A percentile compares a stretch with the other conserved stretches of the same genome.
Evolutionary conservation across 164 flowering plant genomes (phyloP).

Genomic region (Vitis rotundifolia): DNA sequence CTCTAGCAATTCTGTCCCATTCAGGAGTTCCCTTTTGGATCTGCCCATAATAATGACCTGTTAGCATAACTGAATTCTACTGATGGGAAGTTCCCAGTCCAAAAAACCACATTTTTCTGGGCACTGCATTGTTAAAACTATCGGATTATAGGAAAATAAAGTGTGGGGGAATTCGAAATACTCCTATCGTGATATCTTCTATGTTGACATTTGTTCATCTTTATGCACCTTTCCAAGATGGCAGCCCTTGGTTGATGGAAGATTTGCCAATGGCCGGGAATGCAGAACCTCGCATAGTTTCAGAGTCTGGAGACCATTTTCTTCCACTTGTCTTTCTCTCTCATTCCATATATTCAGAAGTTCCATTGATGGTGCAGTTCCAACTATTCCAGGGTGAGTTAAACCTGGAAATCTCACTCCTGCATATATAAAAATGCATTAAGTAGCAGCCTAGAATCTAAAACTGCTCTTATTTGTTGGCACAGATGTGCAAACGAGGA

Average conservation of each 20-base stretch:
- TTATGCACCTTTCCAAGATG: slow-evolving; percentile 70
- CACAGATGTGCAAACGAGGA: too few species aligned
- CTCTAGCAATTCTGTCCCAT: slow-evolving; percentile 82
- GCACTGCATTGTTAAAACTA: too few species aligned
- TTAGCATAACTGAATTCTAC: not conserved
- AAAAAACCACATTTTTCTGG: too few species aligned
- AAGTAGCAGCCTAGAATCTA: not conserved
- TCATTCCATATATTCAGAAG: slow-evolving; percentile 85
- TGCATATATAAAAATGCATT: slow-evolving; percentile 12
- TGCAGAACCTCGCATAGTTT: slow-evolving; percentile 87
- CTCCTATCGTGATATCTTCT: not conserved
- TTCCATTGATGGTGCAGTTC: slow-evolving; percentile 95
- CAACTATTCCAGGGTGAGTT: slow-evolving; percentile 93
- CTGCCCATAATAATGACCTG: slow-evolving; percentile 30
- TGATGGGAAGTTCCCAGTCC: not conserved
- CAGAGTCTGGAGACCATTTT: slow-evolving; percentile 62
- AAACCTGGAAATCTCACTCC: slow-evolving; percentile 93
- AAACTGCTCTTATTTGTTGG: not conserved
- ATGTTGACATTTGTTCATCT: not conserved
- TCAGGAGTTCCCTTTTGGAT: slow-evolving; percentile 62
- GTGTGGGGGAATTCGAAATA: not conserved
- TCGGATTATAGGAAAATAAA: too few species aligned
- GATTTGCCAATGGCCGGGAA: slow-evolving; percentile 77
- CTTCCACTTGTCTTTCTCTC: slow-evolving; percentile 72
- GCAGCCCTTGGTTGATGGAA: slow-evolving; percentile 83